Evolutionary conservation across 192 early-diverging fungal genomes (phyloP).

Genomic region (Phycomyces blakesleeanus): DNA sequence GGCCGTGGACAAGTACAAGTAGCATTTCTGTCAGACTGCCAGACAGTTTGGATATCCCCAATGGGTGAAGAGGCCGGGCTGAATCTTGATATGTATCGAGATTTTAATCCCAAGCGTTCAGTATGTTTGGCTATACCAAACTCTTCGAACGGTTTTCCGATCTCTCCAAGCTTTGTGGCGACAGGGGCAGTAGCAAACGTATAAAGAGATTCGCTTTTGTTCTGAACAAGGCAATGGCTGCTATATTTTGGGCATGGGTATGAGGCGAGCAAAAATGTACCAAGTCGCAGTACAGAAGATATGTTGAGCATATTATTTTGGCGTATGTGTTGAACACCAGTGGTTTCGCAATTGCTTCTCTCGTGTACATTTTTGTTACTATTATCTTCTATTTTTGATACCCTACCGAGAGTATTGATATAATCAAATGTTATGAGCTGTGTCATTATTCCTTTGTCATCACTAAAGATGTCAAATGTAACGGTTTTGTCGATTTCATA

Average conservation of each 20-base stretch:
- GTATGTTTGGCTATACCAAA: background rate
- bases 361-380: background rate
- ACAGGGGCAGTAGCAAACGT: background rate
- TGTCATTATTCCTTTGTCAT: conserved; percentile 42
- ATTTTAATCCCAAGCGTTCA: background rate
- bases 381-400: conserved; percentile 2
- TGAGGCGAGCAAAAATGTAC: conserved; percentile 26
- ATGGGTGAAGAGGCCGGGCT: conserved; percentile 16
- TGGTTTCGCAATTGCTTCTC: background rate
- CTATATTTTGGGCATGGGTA: conserved; percentile 28
- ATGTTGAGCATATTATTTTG: conserved; percentile 24
- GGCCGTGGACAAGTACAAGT: conserved; percentile 19
- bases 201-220: background rate
- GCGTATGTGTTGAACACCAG: conserved; percentile 4
- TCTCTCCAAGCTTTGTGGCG: background rate
- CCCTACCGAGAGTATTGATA: conserved; percentile 42
- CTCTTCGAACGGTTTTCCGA: background rate
- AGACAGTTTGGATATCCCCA: background rate
- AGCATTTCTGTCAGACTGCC: conserved; percentile 9
- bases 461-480: conserved; percentile 14
- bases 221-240: conserved; percentile 8
- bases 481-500: background rate
- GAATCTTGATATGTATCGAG: conserved; percentile 8
- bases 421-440: conserved; percentile 55
- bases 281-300: conserved; percentile 21